Evolutionary conservation across 1,284 basidiomycete genomes (phyloP).

Genomic region (Peniophora sp.): DNA sequence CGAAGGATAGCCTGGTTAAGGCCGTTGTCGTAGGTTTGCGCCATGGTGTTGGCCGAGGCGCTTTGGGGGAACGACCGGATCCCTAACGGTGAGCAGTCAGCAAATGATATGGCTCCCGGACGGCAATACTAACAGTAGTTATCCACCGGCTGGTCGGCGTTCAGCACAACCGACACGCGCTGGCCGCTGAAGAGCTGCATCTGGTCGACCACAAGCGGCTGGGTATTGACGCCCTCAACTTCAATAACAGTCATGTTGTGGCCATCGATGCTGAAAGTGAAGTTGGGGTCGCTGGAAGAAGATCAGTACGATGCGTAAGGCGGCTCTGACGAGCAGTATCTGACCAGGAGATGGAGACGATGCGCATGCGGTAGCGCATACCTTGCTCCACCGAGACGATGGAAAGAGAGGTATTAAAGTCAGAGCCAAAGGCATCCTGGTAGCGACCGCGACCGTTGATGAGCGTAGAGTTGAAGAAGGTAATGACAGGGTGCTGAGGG

Average conservation of each 20-base stretch:
- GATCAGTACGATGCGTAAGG: too few species aligned
- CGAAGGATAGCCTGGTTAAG: conserved; percentile 1
- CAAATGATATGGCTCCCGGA: not conserved
- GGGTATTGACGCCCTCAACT: conserved; percentile 22
- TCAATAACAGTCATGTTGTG: conserved; percentile 30
- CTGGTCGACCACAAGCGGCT: conserved; percentile 23
- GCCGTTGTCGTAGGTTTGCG: conserved; percentile 12
- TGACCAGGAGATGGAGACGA: conserved; percentile 41
- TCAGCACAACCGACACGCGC: conserved; percentile 23
- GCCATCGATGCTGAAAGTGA: conserved; percentile 26
- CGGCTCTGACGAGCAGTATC: too few species aligned
- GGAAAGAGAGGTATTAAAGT: conserved; percentile 17
- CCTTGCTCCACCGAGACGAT: conserved; percentile 25
- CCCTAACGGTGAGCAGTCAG: not conserved
- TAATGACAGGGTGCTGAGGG: not conserved
- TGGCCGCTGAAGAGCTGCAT: conserved; percentile 28
- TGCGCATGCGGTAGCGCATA: conserved; percentile 35
- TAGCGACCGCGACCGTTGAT: conserved; percentile 22
- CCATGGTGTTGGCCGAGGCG: not conserved
- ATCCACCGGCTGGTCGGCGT: not conserved
- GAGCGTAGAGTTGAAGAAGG: not conserved
- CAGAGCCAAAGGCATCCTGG: conserved; percentile 21
- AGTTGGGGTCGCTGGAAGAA: conserved; percentile 20
- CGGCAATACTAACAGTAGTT: not conserved
- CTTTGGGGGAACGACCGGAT: not conserved